These are phyloP conservation scores for Trifolium dubium DNA, from an alignment of 306 rosid species.

Conservation along the genomic window DNA sequence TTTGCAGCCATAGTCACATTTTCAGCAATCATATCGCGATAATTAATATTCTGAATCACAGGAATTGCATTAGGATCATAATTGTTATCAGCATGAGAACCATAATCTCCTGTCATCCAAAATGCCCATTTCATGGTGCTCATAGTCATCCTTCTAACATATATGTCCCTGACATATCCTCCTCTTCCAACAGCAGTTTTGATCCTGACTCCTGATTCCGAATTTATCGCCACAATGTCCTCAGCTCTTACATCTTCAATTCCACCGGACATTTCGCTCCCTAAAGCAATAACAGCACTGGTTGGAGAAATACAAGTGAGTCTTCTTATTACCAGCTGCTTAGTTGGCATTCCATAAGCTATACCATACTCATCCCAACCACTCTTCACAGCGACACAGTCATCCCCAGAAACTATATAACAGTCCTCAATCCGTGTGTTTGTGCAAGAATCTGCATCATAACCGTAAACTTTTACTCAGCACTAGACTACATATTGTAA, in stretches of 20 bases:
- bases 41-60: conserved; percentile 60
- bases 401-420: conserved; percentile 82
- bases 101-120: conserved; percentile 83
- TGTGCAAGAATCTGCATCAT: conserved; percentile 75
- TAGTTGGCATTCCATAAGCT: conserved; percentile 69
- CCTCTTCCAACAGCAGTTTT: conserved; percentile 78
- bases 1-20: conserved; percentile 74
- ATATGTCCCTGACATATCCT: conserved; percentile 71
- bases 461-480: conserved; percentile 7
- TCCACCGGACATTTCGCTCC: conserved; percentile 82
- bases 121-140: conserved; percentile 75
- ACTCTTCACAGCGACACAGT: conserved; percentile 82
- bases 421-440: conserved; percentile 78
- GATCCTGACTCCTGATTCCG: conserved; percentile 72
- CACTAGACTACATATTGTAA: background rate
- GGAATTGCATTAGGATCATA: conserved; percentile 72
- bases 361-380: conserved; percentile 87
- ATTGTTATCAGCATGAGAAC: conserved; percentile 65
- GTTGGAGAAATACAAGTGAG: conserved; percentile 72
- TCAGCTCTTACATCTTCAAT: conserved; percentile 70
- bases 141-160: conserved; percentile 64
- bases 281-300: conserved; percentile 73
- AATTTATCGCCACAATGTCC: conserved; percentile 59
- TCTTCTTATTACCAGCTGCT: conserved; percentile 60
- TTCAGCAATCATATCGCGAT: conserved; percentile 66